These are phyloP conservation scores for Gillenia trifoliata DNA, from an alignment of 306 rosid genomes.

Conservation along the genomic window DNA sequence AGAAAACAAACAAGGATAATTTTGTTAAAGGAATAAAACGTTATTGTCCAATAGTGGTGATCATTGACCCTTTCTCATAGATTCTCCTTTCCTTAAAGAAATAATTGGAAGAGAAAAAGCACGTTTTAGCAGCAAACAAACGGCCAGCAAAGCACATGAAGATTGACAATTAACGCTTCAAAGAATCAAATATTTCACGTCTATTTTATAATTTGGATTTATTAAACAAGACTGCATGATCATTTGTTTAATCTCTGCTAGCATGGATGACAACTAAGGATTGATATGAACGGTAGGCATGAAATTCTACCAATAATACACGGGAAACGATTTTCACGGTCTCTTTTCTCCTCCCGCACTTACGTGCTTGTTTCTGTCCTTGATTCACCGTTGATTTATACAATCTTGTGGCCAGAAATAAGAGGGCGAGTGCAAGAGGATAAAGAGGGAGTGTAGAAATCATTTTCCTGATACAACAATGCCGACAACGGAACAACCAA, in stretches of 20 bases:
- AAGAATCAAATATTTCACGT: conserved; percentile 51
- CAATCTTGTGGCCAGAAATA: not conserved
- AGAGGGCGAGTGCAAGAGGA: not conserved
- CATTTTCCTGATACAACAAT: not conserved
- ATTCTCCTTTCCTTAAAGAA: not conserved
- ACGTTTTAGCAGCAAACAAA: conserved; percentile 1
- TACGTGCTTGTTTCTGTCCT: not conserved
- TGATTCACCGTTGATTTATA: not conserved
- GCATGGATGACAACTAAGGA: conserved; percentile 17
- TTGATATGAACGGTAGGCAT: not conserved
- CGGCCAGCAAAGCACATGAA: conserved; percentile 33
- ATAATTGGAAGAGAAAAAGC: not conserved
- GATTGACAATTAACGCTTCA: conserved; percentile 27
- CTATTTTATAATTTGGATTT: conserved; percentile 10
- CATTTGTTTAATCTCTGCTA: conserved; percentile 1
- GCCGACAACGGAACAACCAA: not conserved
- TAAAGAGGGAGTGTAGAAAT: not conserved
- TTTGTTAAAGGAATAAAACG: not conserved
- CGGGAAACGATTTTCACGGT: not conserved
- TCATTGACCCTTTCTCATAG: not conserved
- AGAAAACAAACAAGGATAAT: not conserved
- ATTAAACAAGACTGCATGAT: not conserved
- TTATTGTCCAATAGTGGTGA: not conserved
- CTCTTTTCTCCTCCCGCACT: not conserved
- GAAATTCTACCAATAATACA: not conserved